Base-by-base conservation (phyloP, 805 yeast species). In the Yarrowia sp. region DNA sequence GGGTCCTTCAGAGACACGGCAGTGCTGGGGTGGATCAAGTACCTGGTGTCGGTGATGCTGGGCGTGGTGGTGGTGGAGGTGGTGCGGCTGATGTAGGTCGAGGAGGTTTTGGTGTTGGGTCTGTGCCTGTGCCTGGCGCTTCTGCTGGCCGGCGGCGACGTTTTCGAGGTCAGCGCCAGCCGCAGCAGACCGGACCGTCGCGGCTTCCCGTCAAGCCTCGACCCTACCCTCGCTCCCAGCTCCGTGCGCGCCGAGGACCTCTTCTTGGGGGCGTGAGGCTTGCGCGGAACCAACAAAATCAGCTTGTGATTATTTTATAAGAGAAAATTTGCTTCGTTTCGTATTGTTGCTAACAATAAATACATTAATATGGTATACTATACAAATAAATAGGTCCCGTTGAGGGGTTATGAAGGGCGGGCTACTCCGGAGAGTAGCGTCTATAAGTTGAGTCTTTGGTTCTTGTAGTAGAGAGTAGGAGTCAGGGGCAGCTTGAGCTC, bases 11-110 rank as follows among this genome's bases (percentile, higher is more conserved):
- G 36, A 55, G 61, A 55, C 46, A 55, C 61, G 61, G 61, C 46
- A 15, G 61, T 55, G 38, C 61, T 55, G 46, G 46, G 61, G 46
- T 55, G 61, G 61, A 40, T 40, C 61, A 55, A 55, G 61, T 55
- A 55, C 61, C 61, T 55, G 46, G 61, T 55, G 46, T 55, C 61
- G n/a, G 61, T 55, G 46, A 55, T 55, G 61, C 46, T 55, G 9
- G 61, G 61, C 10, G 61, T 55, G 61, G 46, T 55, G 38, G 61
- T 40, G 46, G 61, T 55, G 61, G 61, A 55, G 38, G 46, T 55
- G 61, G 46, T 55, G 20, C 36, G 61, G 46, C 46, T 55, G 38
- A 24, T 55, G 61, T 55, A 55, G 61, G 30, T 52, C 34, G 58
- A 52, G 58, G 58, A 52, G 58, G 58, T 52, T 19, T 20, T 52